A percentile compares a stretch with the other conserved stretches of the same genome.
These are phyloP conservation scores for Russula emetica DNA, from an alignment of 768 basidiomycete genomes.

Conservation along the genomic window DNA sequence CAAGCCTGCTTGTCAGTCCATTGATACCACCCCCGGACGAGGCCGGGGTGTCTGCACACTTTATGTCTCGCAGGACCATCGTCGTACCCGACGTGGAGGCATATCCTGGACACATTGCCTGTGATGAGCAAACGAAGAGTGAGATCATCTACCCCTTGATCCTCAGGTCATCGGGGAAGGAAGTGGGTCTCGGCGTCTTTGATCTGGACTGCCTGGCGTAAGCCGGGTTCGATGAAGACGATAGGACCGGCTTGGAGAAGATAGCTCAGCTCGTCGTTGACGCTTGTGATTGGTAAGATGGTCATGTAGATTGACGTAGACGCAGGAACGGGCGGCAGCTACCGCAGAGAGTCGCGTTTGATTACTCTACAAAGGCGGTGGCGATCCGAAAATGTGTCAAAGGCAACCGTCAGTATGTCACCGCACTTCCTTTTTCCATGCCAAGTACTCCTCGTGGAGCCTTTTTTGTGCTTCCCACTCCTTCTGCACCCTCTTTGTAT, in stretches of 20 bases:
- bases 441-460: constrained; percentile 73
- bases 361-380: constrained; percentile 11
- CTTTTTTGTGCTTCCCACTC: constrained; percentile 69
- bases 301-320: constrained; percentile 15
- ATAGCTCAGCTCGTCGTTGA: constrained; percentile 36
- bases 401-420: constrained; percentile 12
- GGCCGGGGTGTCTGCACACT: constrained; percentile 82
- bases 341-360: constrained; percentile 8
- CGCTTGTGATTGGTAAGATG: constrained; percentile 30
- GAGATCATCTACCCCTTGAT: constrained; percentile 85
- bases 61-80: constrained; percentile 49
- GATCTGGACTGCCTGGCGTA: constrained; percentile 41
- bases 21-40: constrained; percentile 51
- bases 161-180: constrained; percentile 34
- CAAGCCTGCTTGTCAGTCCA: constrained; percentile 86
- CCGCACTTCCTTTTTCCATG: constrained; percentile 38
- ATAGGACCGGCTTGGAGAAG: constrained; percentile 40
- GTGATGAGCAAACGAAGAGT: constrained; percentile 85
- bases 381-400: constrained; percentile 23
- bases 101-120: constrained; percentile 92
- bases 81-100: constrained; percentile 73
- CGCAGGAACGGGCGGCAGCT: constrained; percentile 9
- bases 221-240: constrained; percentile 42
- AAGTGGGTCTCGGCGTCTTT: constrained; percentile 41
- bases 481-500: constrained; percentile 73